Evolutionary conservation across 148 eudicot species (phyloP).

Genomic region (Amaranthus palmeri): DNA sequence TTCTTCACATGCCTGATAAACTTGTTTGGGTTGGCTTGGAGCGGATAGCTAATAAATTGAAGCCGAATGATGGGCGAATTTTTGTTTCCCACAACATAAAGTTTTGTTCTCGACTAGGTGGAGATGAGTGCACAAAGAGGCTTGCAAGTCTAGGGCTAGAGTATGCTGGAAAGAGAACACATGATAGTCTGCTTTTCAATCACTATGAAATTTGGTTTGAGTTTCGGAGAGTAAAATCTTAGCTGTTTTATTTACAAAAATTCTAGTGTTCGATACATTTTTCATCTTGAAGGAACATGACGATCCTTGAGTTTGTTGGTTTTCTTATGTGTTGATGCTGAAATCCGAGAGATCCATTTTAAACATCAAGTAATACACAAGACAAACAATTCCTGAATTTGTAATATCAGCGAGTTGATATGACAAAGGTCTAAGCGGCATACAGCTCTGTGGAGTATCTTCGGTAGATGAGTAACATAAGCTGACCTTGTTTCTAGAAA

Average conservation of each 20-base stretch:
- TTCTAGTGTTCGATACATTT: background rate
- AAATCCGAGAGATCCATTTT: constrained; percentile 1
- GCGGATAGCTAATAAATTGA: constrained; percentile 58
- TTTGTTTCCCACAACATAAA: constrained; percentile 89
- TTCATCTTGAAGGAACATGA: background rate
- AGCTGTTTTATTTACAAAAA: constrained; percentile 3
- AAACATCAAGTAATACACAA: background rate
- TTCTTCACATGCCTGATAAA: constrained; percentile 89
- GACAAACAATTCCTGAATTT: constrained; percentile 2
- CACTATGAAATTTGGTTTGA: constrained; percentile 96
- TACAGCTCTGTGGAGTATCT: background rate
- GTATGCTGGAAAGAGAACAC: constrained; percentile 74
- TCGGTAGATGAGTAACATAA: constrained; percentile 2
- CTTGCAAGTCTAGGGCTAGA: constrained; percentile 67
- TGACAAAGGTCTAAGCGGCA: background rate
- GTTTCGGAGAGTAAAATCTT: constrained; percentile 58
- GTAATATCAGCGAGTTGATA: background rate
- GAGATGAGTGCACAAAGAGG: constrained; percentile 79
- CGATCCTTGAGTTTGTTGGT: background rate
- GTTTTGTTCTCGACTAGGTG: constrained; percentile 92
- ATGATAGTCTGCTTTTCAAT: constrained; percentile 89
- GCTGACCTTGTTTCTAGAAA: constrained; percentile 5
- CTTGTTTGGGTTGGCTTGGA: constrained; percentile 95
- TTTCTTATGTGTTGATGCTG: background rate
- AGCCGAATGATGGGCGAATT: constrained; percentile 70